Evolutionary conservation across 192 early-diverging fungal species (phyloP).

Genomic region (Cladochytrium replicatum): DNA sequence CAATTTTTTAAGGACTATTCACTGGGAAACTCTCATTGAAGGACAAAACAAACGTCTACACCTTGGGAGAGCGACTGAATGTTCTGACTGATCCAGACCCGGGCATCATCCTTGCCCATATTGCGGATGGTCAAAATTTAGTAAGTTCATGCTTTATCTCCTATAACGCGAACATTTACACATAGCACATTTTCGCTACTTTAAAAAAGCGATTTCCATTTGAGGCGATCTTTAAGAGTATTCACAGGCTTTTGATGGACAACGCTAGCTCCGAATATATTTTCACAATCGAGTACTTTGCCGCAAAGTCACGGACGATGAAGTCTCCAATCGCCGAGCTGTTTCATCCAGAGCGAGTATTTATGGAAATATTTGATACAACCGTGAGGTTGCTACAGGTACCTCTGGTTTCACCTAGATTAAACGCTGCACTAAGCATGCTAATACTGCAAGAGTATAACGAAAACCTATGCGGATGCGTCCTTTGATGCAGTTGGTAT

Average conservation of each 20-base stretch:
- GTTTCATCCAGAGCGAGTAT: constrained; percentile 35
- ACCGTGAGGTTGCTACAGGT: constrained; percentile 64
- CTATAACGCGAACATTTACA: background rate
- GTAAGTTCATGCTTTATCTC: constrained; percentile 20
- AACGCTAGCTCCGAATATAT: constrained; percentile 92
- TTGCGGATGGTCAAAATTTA: constrained; percentile 63
- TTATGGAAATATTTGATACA: constrained; percentile 82
- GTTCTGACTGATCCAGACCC: constrained; percentile 64
- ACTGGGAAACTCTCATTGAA: constrained; percentile 55
- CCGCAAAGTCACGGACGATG: constrained; percentile 26
- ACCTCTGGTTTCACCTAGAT: background rate
- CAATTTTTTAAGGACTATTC: constrained; percentile 53
- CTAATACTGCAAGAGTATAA: constrained; percentile 23
- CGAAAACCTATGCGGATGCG: constrained; percentile 63
- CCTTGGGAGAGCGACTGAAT: constrained; percentile 71
- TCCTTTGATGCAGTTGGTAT: constrained; percentile 84
- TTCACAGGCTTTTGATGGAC: constrained; percentile 84
- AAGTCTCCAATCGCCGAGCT: constrained; percentile 10
- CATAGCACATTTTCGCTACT: background rate
- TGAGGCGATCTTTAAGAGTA: constrained; percentile 83
- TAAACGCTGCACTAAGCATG: constrained; percentile 9
- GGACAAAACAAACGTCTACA: constrained; percentile 76
- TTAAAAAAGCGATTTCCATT: constrained; percentile 76
- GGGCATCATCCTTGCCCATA: constrained; percentile 75
- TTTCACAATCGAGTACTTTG: constrained; percentile 86